These are phyloP conservation scores for Aspergillus sp. DNA, from an alignment of 2,329 filamentous ascomycete species.

Conservation along the genomic window DNA sequence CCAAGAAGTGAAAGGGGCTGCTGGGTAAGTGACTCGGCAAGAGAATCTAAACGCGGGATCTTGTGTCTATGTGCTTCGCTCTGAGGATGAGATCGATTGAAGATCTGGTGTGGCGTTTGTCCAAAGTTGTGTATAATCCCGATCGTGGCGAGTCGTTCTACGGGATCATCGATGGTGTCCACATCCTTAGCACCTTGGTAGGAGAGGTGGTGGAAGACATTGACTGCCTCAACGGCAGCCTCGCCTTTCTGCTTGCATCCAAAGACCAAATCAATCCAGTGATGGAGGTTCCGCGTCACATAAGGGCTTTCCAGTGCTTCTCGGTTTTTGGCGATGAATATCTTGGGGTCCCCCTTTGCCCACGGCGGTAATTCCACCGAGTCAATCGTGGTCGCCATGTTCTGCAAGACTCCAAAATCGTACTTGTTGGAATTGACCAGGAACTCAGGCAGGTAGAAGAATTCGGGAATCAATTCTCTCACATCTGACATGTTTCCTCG, in stretches of 20 bases:
- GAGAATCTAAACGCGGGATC: slow-evolving; percentile 71
- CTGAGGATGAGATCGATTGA: slow-evolving; percentile 75
- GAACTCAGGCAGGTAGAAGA: slow-evolving; percentile 95
- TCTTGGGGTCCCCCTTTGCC: slow-evolving; percentile 93
- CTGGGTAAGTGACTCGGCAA: slow-evolving; percentile 72
- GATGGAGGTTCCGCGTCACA: slow-evolving; percentile 83
- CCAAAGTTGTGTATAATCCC: slow-evolving; percentile 98
- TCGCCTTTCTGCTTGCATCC: slow-evolving; percentile 93
- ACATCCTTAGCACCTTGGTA: slow-evolving; percentile 93
- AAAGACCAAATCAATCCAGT: slow-evolving; percentile 96
- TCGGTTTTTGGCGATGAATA: slow-evolving; percentile 94
- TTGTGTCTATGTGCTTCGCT: slow-evolving; percentile 68
- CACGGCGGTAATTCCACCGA: slow-evolving; percentile 88
- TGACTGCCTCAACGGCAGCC: slow-evolving; percentile 83
- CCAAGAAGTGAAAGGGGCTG: slow-evolving; percentile 75
- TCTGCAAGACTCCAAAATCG: slow-evolving; percentile 87
- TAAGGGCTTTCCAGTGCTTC: slow-evolving; percentile 92
- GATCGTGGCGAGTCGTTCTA: slow-evolving; percentile 84
- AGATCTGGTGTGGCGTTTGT: slow-evolving; percentile 94
- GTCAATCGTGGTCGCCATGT: slow-evolving; percentile 75
- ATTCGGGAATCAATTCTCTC: slow-evolving; percentile 90
- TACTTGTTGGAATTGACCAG: slow-evolving; percentile 91
- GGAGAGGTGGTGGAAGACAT: slow-evolving; percentile 94
- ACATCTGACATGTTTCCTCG: slow-evolving; percentile 90
- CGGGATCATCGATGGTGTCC: slow-evolving; percentile 83